These are phyloP conservation scores for Theileria annulata DNA, from an alignment of 169 alveolate species.

Conservation along the genomic window DNA sequence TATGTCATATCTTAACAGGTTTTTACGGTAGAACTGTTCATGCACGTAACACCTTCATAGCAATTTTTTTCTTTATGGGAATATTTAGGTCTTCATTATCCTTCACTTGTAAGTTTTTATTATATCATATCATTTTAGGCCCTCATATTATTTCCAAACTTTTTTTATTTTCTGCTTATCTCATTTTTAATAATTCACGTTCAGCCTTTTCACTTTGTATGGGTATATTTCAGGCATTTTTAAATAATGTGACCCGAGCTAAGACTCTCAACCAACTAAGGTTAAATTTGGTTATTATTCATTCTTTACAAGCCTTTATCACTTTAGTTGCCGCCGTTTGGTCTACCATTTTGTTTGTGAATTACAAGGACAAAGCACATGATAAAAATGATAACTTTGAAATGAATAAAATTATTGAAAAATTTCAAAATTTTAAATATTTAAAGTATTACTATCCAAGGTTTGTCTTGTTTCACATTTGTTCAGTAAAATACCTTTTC, in stretches of 20 bases:
- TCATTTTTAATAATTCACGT: constrained; percentile 1
- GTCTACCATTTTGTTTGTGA: constrained; percentile 11
- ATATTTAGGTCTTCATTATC: not conserved
- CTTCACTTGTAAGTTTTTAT: constrained; percentile 12
- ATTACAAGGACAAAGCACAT: not conserved
- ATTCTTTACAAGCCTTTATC: constrained; percentile 16
- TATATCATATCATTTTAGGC: constrained; percentile 1
- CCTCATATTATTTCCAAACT: constrained; percentile 18
- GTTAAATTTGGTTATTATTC: constrained; percentile 15
- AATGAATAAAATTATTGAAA: not conserved
- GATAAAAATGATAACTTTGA: not conserved
- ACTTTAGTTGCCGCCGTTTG: constrained; percentile 22
- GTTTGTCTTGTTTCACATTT: constrained; percentile 1
- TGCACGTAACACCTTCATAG: constrained; percentile 20
- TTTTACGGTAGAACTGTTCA: not conserved
- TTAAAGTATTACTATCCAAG: not conserved
- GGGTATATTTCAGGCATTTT: constrained; percentile 19
- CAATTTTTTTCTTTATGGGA: constrained; percentile 15
- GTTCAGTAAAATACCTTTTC: constrained; percentile 16
- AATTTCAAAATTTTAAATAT: not conserved
- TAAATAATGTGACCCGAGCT: constrained; percentile 13
- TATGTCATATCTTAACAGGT: constrained; percentile 15
- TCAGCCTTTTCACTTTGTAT: constrained; percentile 10
- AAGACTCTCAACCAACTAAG: constrained; percentile 4
- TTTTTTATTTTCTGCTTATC: constrained; percentile 16